Evolutionary conservation across 2,329 filamentous ascomycete species (phyloP).

Genomic region (Epichloe amarillans): DNA sequence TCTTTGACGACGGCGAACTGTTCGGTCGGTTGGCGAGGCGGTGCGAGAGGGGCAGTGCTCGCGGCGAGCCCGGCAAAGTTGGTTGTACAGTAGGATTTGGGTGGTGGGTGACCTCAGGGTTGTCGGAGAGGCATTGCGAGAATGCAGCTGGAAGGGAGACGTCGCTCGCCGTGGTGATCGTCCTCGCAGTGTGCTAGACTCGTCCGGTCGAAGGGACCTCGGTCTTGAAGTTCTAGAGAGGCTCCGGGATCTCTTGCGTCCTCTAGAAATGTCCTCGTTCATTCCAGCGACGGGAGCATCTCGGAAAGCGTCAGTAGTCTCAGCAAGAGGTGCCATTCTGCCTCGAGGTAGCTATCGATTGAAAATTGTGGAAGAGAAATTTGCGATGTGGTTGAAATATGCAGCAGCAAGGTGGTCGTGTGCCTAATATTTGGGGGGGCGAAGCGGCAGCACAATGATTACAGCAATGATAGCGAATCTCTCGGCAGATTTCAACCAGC

Average conservation of each 20-base stretch:
- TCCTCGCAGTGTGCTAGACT: conserved; percentile 29
- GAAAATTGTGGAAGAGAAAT: too few relatives aligned
- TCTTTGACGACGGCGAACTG: conserved; percentile 22
- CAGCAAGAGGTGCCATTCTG: conserved; percentile 14
- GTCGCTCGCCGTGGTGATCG: conserved; percentile 27
- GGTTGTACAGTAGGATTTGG: conserved; percentile 27
- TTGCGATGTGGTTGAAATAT: background rate
- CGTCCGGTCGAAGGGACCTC: conserved; percentile 22
- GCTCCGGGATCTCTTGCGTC: conserved; percentile 28
- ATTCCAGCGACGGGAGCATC: conserved; percentile 11
- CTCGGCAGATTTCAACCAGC: background rate
- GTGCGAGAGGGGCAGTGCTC: conserved; percentile 31
- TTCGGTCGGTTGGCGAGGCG: conserved; percentile 21
- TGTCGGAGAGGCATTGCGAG: conserved; percentile 21
- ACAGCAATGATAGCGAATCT: background rate
- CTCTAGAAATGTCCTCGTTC: conserved; percentile 18
- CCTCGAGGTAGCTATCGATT: background rate
- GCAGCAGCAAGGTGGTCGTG: background rate
- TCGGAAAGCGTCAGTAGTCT: conserved; percentile 11
- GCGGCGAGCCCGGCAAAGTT: conserved; percentile 27
- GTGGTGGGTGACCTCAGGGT: conserved; percentile 25
- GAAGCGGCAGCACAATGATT: background rate
- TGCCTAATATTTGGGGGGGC: background rate
- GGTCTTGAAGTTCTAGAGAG: conserved; percentile 18
- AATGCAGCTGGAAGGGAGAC: conserved; percentile 20